phyloP scores from a whole-genome alignment of 306 rosid genomes.

The Hylodesmum podocarpum region DNA sequence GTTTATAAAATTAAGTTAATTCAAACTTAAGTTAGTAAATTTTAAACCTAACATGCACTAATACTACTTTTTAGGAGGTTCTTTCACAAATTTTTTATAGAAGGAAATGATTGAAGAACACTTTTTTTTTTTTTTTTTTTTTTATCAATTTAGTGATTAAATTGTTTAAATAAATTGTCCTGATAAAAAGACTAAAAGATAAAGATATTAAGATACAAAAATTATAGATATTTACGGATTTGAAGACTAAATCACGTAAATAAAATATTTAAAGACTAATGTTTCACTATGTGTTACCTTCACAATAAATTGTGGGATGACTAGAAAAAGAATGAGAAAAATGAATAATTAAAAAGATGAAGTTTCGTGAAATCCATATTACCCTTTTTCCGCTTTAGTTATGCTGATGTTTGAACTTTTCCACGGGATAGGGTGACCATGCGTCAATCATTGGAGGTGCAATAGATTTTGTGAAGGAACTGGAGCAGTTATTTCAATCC shows the following conservation, averaged over 20 bases:
- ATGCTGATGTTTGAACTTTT: background rate
- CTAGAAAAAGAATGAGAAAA: background rate
- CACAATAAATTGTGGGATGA: too few relatives aligned
- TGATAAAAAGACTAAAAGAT: background rate
- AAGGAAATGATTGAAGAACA: background rate
- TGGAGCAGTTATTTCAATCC: slow-evolving; percentile 65
- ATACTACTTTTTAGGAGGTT: background rate
- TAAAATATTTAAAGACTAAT: too few relatives aligned
- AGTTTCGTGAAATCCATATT: background rate
- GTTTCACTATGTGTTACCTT: too few relatives aligned
- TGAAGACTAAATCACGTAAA: too few relatives aligned
- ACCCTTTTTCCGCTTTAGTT: background rate
- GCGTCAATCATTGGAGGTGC: slow-evolving; percentile 88
- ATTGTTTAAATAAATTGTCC: too few relatives aligned
- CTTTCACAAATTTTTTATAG: background rate
- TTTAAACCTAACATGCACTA: background rate
- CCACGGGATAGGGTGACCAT: slow-evolving; percentile 67
- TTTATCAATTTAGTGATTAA: too few relatives aligned
- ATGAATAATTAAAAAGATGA: too few relatives aligned
- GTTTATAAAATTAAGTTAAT: too few relatives aligned
- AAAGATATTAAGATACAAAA: too few relatives aligned
- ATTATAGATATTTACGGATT: too few relatives aligned
- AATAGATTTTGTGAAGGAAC: slow-evolving; percentile 80
- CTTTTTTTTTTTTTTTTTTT: too few relatives aligned
- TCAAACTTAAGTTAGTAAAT: background rate